These are phyloP conservation scores for Halenospora varia DNA, from an alignment of 495 filamentous ascomycete genomes.

Conservation along the genomic window DNA sequence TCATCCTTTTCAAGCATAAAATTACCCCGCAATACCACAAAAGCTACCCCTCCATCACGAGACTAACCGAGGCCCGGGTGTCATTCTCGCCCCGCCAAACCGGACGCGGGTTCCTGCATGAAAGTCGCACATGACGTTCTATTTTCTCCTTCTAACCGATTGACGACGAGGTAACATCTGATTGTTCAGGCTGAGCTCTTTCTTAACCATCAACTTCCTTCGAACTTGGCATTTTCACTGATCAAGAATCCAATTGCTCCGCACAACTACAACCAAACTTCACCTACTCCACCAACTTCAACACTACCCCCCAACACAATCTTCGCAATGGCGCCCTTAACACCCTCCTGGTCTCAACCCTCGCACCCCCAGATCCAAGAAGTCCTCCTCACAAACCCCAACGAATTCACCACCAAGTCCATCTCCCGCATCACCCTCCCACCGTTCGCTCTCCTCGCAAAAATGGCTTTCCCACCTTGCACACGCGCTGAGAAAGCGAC, in stretches of 20 bases:
- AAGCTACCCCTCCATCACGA: not conserved
- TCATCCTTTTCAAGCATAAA: too few species aligned
- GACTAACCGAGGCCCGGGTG: not conserved
- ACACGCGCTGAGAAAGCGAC: slow-evolving; percentile 48
- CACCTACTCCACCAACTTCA: not conserved
- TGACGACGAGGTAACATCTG: not conserved
- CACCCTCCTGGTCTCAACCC: slow-evolving; percentile 47
- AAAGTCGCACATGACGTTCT: not conserved
- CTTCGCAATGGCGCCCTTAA: slow-evolving; percentile 40
- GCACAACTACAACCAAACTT: not conserved
- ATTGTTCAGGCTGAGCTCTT: not conserved
- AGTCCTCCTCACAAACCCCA: slow-evolving; percentile 26
- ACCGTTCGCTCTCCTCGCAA: slow-evolving; percentile 56
- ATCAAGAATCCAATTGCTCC: not conserved
- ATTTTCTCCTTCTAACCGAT: not conserved
- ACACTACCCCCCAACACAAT: not conserved
- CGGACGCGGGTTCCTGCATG: not conserved
- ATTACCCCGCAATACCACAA: not conserved
- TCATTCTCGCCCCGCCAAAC: not conserved
- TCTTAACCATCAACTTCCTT: too few species aligned
- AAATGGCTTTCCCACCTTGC: slow-evolving; percentile 48
- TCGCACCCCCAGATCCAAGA: slow-evolving; percentile 48
- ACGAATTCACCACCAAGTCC: slow-evolving; percentile 56
- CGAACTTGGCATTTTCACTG: not conserved
- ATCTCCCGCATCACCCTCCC: slow-evolving; percentile 57